Evolutionary conservation across 345 rosid genomes (phyloP).

Genomic region (Sisymbrium altissimum): DNA sequence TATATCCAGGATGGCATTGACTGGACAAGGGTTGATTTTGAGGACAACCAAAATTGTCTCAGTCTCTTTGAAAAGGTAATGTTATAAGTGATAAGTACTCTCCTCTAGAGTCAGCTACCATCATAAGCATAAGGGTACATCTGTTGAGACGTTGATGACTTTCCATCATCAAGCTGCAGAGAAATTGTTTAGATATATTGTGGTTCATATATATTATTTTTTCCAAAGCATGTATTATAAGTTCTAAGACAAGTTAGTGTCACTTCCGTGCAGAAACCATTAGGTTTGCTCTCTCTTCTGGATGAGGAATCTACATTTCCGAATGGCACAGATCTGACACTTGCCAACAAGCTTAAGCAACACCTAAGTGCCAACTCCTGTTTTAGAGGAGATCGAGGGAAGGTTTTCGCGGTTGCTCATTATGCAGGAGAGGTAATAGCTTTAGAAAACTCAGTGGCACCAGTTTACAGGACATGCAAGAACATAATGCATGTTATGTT

Average conservation of each 20-base stretch:
- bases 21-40: slow-evolving; percentile 94
- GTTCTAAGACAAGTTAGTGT: slow-evolving; percentile 2
- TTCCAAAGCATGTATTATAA: not conserved
- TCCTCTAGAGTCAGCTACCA: not conserved
- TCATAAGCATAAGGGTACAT: not conserved
- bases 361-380: slow-evolving; percentile 66
- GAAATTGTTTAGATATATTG: not conserved
- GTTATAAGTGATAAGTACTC: not conserved
- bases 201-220: not conserved
- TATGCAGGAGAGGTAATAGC: slow-evolving; percentile 91
- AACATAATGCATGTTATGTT: not conserved
- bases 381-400: slow-evolving; percentile 80
- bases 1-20: slow-evolving; percentile 97
- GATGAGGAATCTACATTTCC: slow-evolving; percentile 98
- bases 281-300: slow-evolving; percentile 82
- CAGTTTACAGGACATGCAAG: not conserved
- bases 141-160: not conserved
- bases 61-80: slow-evolving; percentile 94
- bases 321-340: slow-evolving; percentile 88
- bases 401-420: slow-evolving; percentile 70
- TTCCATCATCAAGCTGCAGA: slow-evolving; percentile 13
- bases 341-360: slow-evolving; percentile 91
- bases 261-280: slow-evolving; percentile 69
- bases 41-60: slow-evolving; percentile 94
- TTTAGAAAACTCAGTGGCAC: slow-evolving; percentile 14